Percentiles rank a stretch among this genome's conserved stretches.
Evolutionary conservation across 441 rosid species (phyloP).

Genomic region (Adansonia madagascariensis): DNA sequence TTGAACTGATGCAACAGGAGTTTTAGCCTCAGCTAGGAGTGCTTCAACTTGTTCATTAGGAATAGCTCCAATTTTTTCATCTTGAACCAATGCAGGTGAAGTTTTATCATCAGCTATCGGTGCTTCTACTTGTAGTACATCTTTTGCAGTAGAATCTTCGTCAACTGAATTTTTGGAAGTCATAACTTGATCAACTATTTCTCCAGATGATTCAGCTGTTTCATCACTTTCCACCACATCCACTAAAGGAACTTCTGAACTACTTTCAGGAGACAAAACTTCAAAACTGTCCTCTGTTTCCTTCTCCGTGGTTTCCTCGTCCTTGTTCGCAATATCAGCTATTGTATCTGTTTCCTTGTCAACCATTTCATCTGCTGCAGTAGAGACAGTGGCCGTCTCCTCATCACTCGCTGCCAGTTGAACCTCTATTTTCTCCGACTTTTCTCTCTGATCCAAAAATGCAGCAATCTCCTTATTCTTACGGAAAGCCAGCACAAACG

Average conservation of each 20-base stretch:
- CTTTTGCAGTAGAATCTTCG: conserved; percentile 33
- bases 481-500: conserved; percentile 80
- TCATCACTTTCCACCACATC: conserved; percentile 33
- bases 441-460: conserved; percentile 75
- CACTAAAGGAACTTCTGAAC: conserved; percentile 37
- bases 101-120: conserved; percentile 36
- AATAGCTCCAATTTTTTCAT: conserved; percentile 9
- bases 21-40: conserved; percentile 38
- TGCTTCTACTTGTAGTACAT: conserved; percentile 39
- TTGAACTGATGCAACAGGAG: conserved; percentile 33
- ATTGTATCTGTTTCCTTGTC: conserved; percentile 31
- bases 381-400: conserved; percentile 28
- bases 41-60: conserved; percentile 39
- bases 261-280: conserved; percentile 33
- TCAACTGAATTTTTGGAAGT: conserved; percentile 39
- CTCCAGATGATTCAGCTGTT: conserved; percentile 41
- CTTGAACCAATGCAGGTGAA: conserved; percentile 33
- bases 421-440: conserved; percentile 37
- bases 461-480: conserved; percentile 74
- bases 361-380: conserved; percentile 32
- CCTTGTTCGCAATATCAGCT: conserved; percentile 29
- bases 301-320: conserved; percentile 28
- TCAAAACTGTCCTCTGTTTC: conserved; percentile 39
- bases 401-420: conserved; percentile 32
- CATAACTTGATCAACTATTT: conserved; percentile 40